Evolutionary conservation across 2,329 filamentous ascomycete genomes (phyloP).

Genomic region (Mycosphaerella sp.): DNA sequence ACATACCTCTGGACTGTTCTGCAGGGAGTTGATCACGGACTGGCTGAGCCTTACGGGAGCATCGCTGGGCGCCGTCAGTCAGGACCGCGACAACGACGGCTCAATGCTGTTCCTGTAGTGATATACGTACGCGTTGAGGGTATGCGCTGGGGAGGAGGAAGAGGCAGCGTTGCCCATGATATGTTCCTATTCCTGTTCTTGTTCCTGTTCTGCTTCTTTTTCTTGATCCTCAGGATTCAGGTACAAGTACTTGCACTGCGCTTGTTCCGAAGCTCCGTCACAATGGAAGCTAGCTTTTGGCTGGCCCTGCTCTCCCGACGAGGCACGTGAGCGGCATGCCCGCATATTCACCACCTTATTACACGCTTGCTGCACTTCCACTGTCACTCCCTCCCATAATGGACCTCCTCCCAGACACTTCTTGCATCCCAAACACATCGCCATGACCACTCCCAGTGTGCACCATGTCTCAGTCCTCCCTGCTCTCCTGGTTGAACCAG

Average conservation of each 20-base stretch:
- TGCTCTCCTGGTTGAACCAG: slow-evolving; percentile 45
- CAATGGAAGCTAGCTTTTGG: too few species aligned
- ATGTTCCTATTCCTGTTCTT: background rate
- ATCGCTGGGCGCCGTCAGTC: slow-evolving; percentile 40
- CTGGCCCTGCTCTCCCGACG: too few species aligned
- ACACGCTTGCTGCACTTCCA: too few species aligned
- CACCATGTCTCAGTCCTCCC: slow-evolving; percentile 41
- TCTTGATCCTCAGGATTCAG: too few species aligned
- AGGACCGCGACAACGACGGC: background rate
- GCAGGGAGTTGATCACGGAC: slow-evolving; percentile 73
- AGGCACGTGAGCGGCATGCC: too few species aligned
- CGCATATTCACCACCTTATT: too few species aligned
- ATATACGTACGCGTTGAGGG: slow-evolving; percentile 54
- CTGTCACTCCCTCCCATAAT: too few species aligned
- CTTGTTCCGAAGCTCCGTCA: too few species aligned
- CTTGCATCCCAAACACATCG: background rate
- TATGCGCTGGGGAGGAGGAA: slow-evolving; percentile 47
- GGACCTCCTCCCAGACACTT: too few species aligned
- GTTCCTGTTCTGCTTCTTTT: background rate
- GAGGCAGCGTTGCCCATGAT: slow-evolving; percentile 57
- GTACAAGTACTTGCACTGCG: too few species aligned
- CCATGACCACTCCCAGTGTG: slow-evolving; percentile 6
- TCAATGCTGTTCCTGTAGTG: background rate
- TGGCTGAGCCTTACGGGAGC: slow-evolving; percentile 67
- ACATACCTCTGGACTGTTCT: slow-evolving; percentile 74